phyloP scores from a whole-genome alignment of 345 rosid genomes.

The Heritiera fomes region DNA sequence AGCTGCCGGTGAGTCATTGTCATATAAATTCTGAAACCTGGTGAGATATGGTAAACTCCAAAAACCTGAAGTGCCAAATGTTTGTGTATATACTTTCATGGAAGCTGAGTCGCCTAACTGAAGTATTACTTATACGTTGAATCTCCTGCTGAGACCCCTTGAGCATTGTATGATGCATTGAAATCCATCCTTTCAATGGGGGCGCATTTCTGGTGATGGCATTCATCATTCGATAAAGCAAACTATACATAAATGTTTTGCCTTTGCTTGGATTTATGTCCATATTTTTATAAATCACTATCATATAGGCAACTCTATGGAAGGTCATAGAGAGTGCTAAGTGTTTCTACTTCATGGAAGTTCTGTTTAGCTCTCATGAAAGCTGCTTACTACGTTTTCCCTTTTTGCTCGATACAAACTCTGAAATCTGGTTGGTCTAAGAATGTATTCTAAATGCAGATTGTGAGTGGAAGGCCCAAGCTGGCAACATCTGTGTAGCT shows the following conservation, averaged over 20 bases:
- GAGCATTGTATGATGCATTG: not conserved
- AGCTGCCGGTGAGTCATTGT: constrained; percentile 23
- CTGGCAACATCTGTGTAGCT: constrained; percentile 93
- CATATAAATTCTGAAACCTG: constrained; percentile 25
- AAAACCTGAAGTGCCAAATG: not conserved
- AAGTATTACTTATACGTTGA: no score
- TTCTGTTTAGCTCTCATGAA: no score
- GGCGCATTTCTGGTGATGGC: not conserved
- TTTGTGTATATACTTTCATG: not conserved
- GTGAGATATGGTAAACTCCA: not conserved
- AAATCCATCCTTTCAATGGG: not conserved
- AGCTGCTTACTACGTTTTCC: not conserved
- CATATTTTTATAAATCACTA: not conserved
- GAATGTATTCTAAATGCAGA: constrained; percentile 40
- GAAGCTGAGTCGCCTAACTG: no score
- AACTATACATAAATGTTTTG: not conserved
- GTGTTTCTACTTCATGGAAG: no score
- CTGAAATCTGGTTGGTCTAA: constrained; percentile 13
- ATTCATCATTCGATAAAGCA: not conserved
- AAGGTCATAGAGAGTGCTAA: not conserved
- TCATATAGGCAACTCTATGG: not conserved
- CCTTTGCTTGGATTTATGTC: not conserved
- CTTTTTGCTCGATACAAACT: not conserved
- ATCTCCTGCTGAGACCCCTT: not conserved
- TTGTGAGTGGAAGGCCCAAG: constrained; percentile 98